Conservation (phyloP, 768 basidiomycete genomes). For the Leccinellum albellum region DNA sequence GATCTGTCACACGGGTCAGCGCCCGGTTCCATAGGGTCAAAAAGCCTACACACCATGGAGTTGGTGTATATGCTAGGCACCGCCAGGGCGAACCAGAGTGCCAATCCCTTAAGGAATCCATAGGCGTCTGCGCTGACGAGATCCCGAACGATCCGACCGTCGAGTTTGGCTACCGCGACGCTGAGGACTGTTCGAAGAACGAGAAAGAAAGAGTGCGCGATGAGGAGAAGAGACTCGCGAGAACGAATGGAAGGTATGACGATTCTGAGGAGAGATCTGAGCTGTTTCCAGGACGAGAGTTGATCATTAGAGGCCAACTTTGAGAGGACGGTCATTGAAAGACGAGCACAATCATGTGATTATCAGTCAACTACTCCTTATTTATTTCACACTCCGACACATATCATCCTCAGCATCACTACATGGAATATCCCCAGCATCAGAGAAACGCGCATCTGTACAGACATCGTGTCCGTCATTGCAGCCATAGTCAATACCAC, state of each 20-base stretch:
- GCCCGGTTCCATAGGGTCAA: neutral
- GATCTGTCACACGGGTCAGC: neutral
- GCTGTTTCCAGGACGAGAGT: conserved; percentile 63
- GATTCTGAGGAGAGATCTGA: conserved; percentile 69
- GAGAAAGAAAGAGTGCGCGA: conserved; percentile 80
- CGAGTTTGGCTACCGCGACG: conserved; percentile 81
- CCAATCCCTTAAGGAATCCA: conserved; percentile 79
- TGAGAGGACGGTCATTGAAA: conserved; percentile 18
- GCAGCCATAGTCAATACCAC: conserved; percentile 34
- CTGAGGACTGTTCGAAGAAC: conserved; percentile 84
- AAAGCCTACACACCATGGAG: conserved; percentile 61
- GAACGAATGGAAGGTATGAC: conserved; percentile 60
- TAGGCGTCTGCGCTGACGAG: conserved; percentile 82
- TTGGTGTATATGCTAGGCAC: conserved; percentile 95
- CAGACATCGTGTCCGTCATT: conserved; percentile 45
- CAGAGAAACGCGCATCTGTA: conserved; percentile 35
- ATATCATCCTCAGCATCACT: conserved; percentile 20
- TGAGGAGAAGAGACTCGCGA: conserved; percentile 70
- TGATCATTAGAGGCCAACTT: conserved; percentile 5
- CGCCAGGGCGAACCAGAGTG: conserved; percentile 85
- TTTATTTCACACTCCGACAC: neutral
- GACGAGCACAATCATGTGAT: conserved; percentile 13
- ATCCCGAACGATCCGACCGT: conserved; percentile 86
- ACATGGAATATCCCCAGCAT: conserved; percentile 41
- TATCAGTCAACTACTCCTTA: neutral